Percentiles rank a stretch among this genome's conserved stretches.
Evolutionary conservation across 108 stramenopile species (phyloP).

Genomic region (Cyclotella distinguenda): DNA sequence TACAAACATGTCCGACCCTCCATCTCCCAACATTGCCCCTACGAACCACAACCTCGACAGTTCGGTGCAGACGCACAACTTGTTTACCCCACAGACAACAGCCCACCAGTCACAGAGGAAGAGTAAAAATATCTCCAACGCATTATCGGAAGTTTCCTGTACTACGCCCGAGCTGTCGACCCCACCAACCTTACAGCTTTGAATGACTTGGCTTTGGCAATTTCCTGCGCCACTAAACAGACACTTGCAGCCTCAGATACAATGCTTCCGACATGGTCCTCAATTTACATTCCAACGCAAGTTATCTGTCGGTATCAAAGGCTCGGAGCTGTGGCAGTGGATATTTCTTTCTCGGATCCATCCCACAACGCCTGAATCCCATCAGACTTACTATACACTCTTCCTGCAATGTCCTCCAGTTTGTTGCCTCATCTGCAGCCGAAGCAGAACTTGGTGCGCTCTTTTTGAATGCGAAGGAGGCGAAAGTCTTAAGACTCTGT

Average conservation of each 20-base stretch:
- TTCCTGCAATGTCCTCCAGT: slow-evolving; percentile 10
- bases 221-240: slow-evolving; percentile 43
- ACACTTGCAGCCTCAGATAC: slow-evolving; percentile 41
- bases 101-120: neutral
- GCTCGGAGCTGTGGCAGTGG: slow-evolving; percentile 39
- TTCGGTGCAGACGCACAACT: slow-evolving; percentile 4
- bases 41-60: neutral
- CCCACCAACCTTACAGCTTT: neutral
- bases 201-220: slow-evolving; percentile 1
- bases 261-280: slow-evolving; percentile 35
- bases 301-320: slow-evolving; percentile 33
- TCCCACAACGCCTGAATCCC: neutral
- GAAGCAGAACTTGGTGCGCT: slow-evolving; percentile 46
- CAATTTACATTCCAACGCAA: slow-evolving; percentile 16
- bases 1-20: neutral
- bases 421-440: slow-evolving; percentile 23
- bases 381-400: slow-evolving; percentile 14
- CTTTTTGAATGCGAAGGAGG: slow-evolving; percentile 36
- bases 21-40: slow-evolving; percentile 1
- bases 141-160: slow-evolving; percentile 11
- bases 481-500: slow-evolving; percentile 9
- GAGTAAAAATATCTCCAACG: slow-evolving; percentile 2
- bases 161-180: neutral
- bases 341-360: slow-evolving; percentile 9
- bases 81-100: neutral